Base-by-base conservation (phyloP, 257 asterid species). In the Knoxia roxburghii region DNA sequence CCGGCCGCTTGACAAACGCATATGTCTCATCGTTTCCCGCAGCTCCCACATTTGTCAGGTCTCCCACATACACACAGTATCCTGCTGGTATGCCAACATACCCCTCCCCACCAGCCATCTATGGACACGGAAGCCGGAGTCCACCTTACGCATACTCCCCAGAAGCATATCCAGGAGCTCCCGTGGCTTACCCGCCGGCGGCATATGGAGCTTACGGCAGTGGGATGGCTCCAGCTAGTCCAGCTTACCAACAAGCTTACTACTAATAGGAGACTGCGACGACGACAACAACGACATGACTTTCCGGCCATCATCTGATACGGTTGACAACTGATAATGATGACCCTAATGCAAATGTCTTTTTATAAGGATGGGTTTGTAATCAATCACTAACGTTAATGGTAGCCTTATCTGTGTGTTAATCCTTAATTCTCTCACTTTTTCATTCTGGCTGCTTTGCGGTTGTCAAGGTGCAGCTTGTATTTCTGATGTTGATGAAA, bases 1-100 rank as follows among this genome's bases (percentile, higher is more conserved):
- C 99, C 0, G 99, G 96, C 1, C 99, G 99, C 51, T 89, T 96
- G n/a, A 87, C 96, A 53, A 94, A 94, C 27, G 99, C 98, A 49
- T 94, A 94, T 5, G 99, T 94, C 40, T 94, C 99, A 3, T 94
- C 99, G 21, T 90, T 94, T 86, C 99, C 99, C 0, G 77, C 95
- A 48, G 88, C 95, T 4, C 95, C 97, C 0, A 74, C 99, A 7
- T 90, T 77, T 14, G 75, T 90, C 65, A 73, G 89, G 81, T 88
- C 99, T 32, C 96, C 99, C 43, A 73, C 97, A 12, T 96, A 90
- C 82, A 72, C 82, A 46, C 99, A 87, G 68, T 90, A 85, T 82
- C 87, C 96, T 4, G 30, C 86, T 11, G 78, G 87, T 2, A 78
- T 85, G 65, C 95, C 96, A 11, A 82, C 96, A 10, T 90, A 90